Evolutionary conservation across 257 asterid species (phyloP).

Genomic region (Ilex aquifolium): DNA sequence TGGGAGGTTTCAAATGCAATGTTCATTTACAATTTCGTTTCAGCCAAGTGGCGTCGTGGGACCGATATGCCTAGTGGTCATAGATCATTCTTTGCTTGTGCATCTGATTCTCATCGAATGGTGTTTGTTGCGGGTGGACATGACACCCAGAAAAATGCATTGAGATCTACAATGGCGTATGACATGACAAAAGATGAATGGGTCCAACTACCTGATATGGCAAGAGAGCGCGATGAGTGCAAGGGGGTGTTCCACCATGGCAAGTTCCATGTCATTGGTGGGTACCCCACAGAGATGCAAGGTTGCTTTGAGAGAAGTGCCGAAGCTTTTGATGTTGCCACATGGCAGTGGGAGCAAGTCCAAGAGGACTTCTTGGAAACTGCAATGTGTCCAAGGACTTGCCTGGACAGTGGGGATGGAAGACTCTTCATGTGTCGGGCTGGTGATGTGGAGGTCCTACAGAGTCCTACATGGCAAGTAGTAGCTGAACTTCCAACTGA

Average conservation of each 20-base stretch:
- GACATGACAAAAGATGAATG: constrained; percentile 16
- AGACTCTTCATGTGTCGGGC: constrained; percentile 3
- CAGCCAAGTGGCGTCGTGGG: constrained; percentile 22
- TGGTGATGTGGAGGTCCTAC: background rate
- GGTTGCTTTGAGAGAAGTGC: constrained; percentile 12
- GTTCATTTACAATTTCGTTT: constrained; percentile 13
- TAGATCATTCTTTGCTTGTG: constrained; percentile 17
- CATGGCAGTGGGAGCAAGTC: constrained; percentile 4
- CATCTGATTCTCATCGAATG: constrained; percentile 1
- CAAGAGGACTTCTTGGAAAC: background rate
- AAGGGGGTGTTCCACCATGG: constrained; percentile 13
- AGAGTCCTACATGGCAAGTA: background rate
- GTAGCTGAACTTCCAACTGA: constrained; percentile 5
- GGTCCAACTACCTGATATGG: constrained; percentile 18
- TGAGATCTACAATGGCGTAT: constrained; percentile 8
- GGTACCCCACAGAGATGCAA: constrained; percentile 14
- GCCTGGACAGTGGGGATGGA: background rate
- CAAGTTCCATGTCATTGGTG: constrained; percentile 19
- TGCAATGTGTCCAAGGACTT: background rate
- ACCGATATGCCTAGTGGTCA: constrained; percentile 20
- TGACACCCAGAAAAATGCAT: constrained; percentile 9
- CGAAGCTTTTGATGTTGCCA: constrained; percentile 5
- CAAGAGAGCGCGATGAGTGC: constrained; percentile 18
- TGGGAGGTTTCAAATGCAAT: constrained; percentile 9
- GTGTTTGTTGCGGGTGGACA: constrained; percentile 26